Base-by-base conservation (phyloP, 1,284 basidiomycete genomes). In the Trichosporon coremiiforme region DNA sequence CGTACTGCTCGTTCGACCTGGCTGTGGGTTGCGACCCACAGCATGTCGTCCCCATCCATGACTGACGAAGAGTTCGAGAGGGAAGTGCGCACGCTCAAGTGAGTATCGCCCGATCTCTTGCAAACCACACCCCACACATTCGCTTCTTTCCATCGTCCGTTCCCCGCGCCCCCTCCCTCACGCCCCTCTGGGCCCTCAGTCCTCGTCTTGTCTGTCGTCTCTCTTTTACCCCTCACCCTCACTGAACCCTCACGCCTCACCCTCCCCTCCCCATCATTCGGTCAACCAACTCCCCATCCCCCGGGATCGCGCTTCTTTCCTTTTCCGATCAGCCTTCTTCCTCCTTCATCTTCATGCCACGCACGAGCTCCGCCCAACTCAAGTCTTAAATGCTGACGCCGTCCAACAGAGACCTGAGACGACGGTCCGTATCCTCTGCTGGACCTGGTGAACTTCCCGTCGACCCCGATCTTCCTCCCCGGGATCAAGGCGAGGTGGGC, bases 1-100 rank as follows among this genome's bases (percentile, higher is more conserved):
- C 47, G 66, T 38, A 36, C 50, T 53, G 50, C 50, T 55, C 47
- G 35, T 63, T 38, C 62, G 45, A 53, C 57, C 36, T 12, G 20
- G 62, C 66, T 62, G 57, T 62, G 64, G 64, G 68, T 66, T n/a
- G 57, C 57, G 67, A 66, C 47, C 35, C 29, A 55, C 66, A 64
- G 67, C 65, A 74, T 74, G 73, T 53, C 69, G 33, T 73, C 76
- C 68, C 57, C 57, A 33, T 25, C 57, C 22, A 80, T 83, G 67
- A 80, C 92, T 36, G 88, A 91, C 77, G 88, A 90, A 79, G 92
- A 94, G 85, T 93, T 94, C 77, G 90, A 91, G 83, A 88, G 92
- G 75, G 92, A 94, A 85, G 89, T 92, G 57, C 91, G 93, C 82
- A 91, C 91, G 45, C 86, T 95, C 67, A 87, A 79, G 83, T 83